Conservation (phyloP, 352 stramenopile species). For the Phytophthora constricta region DNA sequence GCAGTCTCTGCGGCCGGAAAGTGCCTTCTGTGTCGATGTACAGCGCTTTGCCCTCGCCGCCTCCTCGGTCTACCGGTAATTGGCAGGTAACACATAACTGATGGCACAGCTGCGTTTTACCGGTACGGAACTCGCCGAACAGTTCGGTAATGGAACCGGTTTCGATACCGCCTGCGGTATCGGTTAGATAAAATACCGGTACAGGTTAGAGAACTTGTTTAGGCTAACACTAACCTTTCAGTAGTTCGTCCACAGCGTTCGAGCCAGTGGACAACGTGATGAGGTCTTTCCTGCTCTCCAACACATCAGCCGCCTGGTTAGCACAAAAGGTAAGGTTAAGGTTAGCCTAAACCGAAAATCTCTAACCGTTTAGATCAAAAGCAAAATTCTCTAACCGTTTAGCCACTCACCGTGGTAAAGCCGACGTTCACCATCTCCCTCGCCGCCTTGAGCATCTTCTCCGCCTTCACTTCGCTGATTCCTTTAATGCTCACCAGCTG, state of each 20-base stretch:
- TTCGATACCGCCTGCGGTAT: slow-evolving; percentile 94
- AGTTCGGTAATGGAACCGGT: slow-evolving; percentile 98
- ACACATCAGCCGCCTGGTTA: slow-evolving; percentile 85
- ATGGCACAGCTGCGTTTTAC: slow-evolving; percentile 99
- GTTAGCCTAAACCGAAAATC: neutral
- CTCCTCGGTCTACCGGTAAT: slow-evolving; percentile 96
- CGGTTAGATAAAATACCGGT: slow-evolving; percentile 11
- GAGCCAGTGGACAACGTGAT: slow-evolving; percentile 95
- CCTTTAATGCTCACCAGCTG: slow-evolving; percentile 98
- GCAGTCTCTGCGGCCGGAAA: slow-evolving; percentile 96
- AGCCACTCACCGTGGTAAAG: slow-evolving; percentile 95
- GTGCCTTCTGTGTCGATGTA: slow-evolving; percentile 99
- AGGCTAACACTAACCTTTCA: slow-evolving; percentile 73
- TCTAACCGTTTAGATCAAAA: slow-evolving; percentile 1
- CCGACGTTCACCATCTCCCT: slow-evolving; percentile 98
- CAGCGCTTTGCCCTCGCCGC: slow-evolving; percentile 97
- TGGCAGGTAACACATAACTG: slow-evolving; percentile 99
- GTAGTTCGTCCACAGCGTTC: slow-evolving; percentile 89
- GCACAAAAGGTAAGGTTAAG: neutral
- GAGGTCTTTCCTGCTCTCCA: slow-evolving; percentile 91
- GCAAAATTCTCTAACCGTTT: slow-evolving; percentile 11
- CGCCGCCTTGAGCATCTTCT: slow-evolving; percentile 98
- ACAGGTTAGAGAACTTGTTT: neutral
- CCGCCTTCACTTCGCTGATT: slow-evolving; percentile 98
- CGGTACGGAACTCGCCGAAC: slow-evolving; percentile 99